Percentiles rank a stretch among this genome's conserved stretches.
phyloP scores from a whole-genome alignment of 2,329 filamentous ascomycete genomes.

The Epichloe sylvatica region DNA sequence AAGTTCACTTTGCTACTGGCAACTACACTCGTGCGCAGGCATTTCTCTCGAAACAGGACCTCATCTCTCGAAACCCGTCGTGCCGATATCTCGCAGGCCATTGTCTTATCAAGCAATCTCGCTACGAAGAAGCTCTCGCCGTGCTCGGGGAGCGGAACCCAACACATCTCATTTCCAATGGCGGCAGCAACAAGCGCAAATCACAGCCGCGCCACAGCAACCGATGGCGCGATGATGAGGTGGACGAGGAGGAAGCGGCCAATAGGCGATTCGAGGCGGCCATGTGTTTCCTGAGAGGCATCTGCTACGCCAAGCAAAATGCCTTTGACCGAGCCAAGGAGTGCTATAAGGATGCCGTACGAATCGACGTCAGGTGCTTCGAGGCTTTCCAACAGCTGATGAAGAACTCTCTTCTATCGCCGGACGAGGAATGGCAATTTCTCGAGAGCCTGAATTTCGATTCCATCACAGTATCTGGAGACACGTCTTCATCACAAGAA shows the following conservation, averaged over 20 bases:
- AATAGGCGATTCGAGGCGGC: conserved; percentile 83
- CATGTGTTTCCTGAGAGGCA: conserved; percentile 89
- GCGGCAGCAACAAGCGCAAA: conserved; percentile 25
- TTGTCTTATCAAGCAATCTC: conserved; percentile 83
- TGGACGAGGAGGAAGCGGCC: conserved; percentile 50
- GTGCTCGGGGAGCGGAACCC: conserved; percentile 88
- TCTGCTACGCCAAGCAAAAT: conserved; percentile 95
- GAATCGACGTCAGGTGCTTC: conserved; percentile 95
- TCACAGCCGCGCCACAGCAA: conserved; percentile 20
- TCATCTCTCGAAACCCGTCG: conserved; percentile 67
- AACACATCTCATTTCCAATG: conserved; percentile 64
- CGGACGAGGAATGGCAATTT: conserved; percentile 81
- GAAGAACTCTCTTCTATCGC: conserved; percentile 84
- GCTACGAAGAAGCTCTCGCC: conserved; percentile 75
- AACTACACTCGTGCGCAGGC: conserved; percentile 88
- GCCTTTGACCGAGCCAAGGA: conserved; percentile 94
- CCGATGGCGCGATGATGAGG: conserved; percentile 19
- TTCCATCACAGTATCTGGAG: conserved; percentile 52
- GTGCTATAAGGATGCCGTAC: conserved; percentile 94
- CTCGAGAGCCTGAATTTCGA: conserved; percentile 84
- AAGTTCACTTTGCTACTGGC: conserved; percentile 88
- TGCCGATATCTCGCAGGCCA: conserved; percentile 89
- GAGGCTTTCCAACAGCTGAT: conserved; percentile 97
- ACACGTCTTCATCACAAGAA: conserved; percentile 60
- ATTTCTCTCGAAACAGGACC: conserved; percentile 70